phyloP scores from a whole-genome alignment of 148 eudicot species.

The Spergularia bocconei region DNA sequence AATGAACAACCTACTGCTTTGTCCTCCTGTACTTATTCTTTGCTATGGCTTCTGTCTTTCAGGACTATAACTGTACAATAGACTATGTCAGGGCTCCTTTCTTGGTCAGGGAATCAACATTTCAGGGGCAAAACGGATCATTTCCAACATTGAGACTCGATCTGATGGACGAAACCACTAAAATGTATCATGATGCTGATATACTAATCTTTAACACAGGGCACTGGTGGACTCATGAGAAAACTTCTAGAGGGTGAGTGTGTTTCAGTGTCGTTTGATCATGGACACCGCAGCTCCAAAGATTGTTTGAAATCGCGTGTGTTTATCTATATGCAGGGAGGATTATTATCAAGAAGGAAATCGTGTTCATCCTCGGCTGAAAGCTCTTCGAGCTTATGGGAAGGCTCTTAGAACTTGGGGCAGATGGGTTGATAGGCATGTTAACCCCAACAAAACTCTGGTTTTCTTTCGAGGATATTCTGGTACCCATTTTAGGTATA shows the following conservation, averaged over 20 bases:
- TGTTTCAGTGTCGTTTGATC: not conserved
- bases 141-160: conserved; percentile 76
- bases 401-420: conserved; percentile 89
- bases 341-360: conserved; percentile 92
- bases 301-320: not conserved
- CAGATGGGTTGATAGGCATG: conserved; percentile 70
- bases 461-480: conserved; percentile 91
- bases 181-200: conserved; percentile 84
- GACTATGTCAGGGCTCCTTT: conserved; percentile 82
- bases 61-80: conserved; percentile 80
- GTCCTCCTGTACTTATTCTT: not conserved
- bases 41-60: conserved; percentile 25
- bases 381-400: conserved; percentile 68
- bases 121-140: conserved; percentile 42
- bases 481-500: conserved; percentile 75
- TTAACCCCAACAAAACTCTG: conserved; percentile 57
- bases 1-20: not conserved
- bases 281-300: no score
- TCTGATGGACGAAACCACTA: conserved; percentile 65
- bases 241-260: conserved; percentile 76
- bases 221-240: conserved; percentile 99
- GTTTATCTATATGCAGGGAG: conserved; percentile 45
- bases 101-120: conserved; percentile 63
- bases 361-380: conserved; percentile 58
- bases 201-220: conserved; percentile 85